Conservation (phyloP, 73 alveolate species). For the Paramecium sonneborni region DNA sequence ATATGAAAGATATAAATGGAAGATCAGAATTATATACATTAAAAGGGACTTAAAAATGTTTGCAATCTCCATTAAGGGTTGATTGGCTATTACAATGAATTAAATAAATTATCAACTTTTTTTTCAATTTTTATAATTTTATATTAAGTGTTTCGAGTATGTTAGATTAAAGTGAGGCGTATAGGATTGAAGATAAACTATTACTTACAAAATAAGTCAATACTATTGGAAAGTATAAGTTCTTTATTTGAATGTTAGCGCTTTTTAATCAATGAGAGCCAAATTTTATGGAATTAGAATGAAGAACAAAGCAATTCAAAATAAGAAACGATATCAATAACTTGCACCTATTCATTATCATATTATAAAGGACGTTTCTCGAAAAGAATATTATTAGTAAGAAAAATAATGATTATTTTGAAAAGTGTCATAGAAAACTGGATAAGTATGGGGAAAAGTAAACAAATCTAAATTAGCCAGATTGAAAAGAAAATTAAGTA, state of each 20-base stretch:
- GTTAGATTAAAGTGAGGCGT: background rate
- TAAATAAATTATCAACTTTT: background rate
- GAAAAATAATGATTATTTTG: background rate
- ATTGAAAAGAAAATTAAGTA: background rate
- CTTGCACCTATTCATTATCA: conserved; percentile 8
- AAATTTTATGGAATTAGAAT: background rate
- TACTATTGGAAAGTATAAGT: background rate
- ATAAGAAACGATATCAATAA: background rate
- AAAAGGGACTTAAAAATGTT: background rate
- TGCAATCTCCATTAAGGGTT: background rate
- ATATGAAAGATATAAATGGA: background rate
- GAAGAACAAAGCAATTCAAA: background rate
- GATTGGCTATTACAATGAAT: conserved; percentile 25
- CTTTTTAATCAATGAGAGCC: conserved; percentile 2
- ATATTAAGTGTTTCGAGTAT: background rate
- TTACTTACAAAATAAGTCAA: background rate
- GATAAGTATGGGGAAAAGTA: conserved; percentile 22
- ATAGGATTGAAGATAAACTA: background rate
- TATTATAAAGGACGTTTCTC: background rate
- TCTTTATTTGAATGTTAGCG: background rate
- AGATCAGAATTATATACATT: background rate
- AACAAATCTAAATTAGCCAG: conserved; percentile 40
- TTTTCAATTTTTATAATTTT: background rate
- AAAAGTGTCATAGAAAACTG: conserved; percentile 9
- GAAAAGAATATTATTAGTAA: conserved; percentile 22